A percentile compares a stretch with the other conserved stretches of the same genome.
phyloP scores from a whole-genome alignment of 495 filamentous ascomycete species.

The Jackrogersella multiformis region DNA sequence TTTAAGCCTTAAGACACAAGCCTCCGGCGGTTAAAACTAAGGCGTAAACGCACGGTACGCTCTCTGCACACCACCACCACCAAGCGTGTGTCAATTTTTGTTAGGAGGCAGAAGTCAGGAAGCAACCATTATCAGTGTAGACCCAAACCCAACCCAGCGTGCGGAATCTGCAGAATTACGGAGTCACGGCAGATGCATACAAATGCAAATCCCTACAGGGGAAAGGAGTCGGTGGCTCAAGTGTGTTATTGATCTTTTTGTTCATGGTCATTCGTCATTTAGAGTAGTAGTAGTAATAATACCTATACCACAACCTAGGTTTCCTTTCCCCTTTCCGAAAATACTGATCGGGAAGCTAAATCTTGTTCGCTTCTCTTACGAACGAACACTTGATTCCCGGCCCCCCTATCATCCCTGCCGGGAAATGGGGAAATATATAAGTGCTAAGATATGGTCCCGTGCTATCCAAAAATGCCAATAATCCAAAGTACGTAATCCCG shows the following conservation, averaged over 20 bases:
- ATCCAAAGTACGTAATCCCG: conserved; percentile 20
- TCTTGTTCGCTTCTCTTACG: conserved; percentile 4
- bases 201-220: conserved; percentile 3
- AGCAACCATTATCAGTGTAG: too few species aligned
- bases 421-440: conserved; percentile 19
- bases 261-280: conserved; percentile 26
- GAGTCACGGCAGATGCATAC: conserved; percentile 18
- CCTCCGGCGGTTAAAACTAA: background rate
- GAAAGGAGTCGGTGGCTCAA: conserved; percentile 1
- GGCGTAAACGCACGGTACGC: conserved; percentile 6
- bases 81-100: too few species aligned
- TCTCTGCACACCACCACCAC: background rate
- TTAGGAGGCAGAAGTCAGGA: too few species aligned
- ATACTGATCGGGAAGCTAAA: conserved; percentile 2
- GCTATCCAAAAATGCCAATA: conserved; percentile 27
- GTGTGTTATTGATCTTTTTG: background rate
- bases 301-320: background rate
- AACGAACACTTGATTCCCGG: conserved; percentile 3
- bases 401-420: background rate
- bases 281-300: conserved; percentile 14
- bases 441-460: conserved; percentile 23
- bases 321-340: background rate
- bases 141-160: too few species aligned
- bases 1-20: too few species aligned
- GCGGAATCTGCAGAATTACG: conserved; percentile 1